phyloP scores from a whole-genome alignment of 306 rosid species.

The Mimosa pudica region DNA sequence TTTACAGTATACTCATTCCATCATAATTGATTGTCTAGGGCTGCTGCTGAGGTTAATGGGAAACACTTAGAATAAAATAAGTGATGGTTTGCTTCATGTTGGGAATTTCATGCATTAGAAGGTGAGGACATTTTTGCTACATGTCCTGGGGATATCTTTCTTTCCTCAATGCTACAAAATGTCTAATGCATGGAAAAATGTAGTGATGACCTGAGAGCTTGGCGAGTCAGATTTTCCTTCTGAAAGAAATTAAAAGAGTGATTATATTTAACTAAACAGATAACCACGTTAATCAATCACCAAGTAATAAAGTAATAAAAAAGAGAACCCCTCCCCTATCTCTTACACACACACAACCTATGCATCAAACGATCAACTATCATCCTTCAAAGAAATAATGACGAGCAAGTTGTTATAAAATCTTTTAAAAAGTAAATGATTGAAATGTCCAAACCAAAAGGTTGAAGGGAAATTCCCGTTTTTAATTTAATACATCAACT shows the following conservation, averaged over 20 bases:
- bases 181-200: no score
- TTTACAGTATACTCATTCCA: conserved; percentile 5
- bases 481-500: background rate
- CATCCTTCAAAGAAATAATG: background rate
- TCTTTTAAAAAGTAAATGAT: conserved; percentile 12
- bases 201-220: conserved; percentile 42
- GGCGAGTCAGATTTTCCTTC: conserved; percentile 90
- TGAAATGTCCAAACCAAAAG: conserved; percentile 16
- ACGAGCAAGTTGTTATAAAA: conserved; percentile 3
- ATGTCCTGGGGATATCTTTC: no score
- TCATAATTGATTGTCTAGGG: conserved; percentile 11
- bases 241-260: conserved; percentile 30
- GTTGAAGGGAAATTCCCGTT: background rate
- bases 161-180: no score
- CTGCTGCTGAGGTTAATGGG: background rate
- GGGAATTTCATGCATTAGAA: background rate
- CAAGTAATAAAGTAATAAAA: background rate
- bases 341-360: background rate
- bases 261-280: conserved; percentile 34
- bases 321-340: no score
- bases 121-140: no score
- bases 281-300: conserved; percentile 31
- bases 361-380: conserved; percentile 24
- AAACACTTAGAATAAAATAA: conserved; percentile 12
- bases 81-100: conserved; percentile 7